Evolutionary conservation across 768 basidiomycete genomes (phyloP), one percentile per base, ranked within the genome.

Genomic region (Phallus indusiatus): DNA sequence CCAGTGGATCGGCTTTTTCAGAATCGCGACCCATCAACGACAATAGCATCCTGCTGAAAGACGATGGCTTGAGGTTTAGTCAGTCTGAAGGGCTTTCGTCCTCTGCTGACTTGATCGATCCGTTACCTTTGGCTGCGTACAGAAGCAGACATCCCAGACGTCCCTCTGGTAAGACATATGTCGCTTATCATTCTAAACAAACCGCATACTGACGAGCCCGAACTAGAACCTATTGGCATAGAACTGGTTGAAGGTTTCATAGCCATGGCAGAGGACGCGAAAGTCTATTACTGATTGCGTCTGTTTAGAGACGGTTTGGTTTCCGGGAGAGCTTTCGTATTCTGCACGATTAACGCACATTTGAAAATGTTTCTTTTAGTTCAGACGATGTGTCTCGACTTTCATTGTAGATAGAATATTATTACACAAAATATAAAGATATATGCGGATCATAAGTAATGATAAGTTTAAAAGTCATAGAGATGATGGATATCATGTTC

Each of bases 101-200:
- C 17, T 57, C 56, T 22, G 20, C 21, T 5, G 18, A 24, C 1
- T 47, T 36, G 10, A 17, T 10, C 42, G 49, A 57, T 47, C 24
- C 47, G 9, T 57, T 49, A 49, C 56, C 56, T n/a, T 33, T 57
- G 14, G 56, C 56, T 12, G 56, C 56, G 1, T 57, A 57, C 24
- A 47, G 33, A 14, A 49, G 56, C 20, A 22, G 56, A 9, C 56
- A 57, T 57, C 21, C 56, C 12, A 28, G 24, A n/a, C n/a, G 17
- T 17, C 33, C n/a, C 10, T 18, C n/a, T 20, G 22, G 37, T 2
- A 49, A 49, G 56, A 48, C 21, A 57, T 46, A 34, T n/a, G 2
- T 12, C 36, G 20, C 10, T 11, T 42, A 48, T 12, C 36, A n/a
- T 7, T 9, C 22, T 47, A 22, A 8, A 48, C 22, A 7, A 33